Base-by-base conservation (phyloP, 805 yeast species). In the Kuraishia capsulata region DNA sequence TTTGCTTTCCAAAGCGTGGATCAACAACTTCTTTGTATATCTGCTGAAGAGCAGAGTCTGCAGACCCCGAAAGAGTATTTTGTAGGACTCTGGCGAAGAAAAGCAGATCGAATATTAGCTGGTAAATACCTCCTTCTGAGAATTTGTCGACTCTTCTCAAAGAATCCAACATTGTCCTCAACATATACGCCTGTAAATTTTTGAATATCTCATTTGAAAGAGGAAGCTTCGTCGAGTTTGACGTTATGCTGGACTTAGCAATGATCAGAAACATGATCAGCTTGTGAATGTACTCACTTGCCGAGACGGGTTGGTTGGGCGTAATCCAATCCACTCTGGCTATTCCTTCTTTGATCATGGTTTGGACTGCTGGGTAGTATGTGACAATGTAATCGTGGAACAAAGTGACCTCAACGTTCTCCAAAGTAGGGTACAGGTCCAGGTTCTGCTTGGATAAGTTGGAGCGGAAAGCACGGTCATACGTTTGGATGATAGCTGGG, bases 361-460 rank as follows among this genome's bases (percentile, higher is more conserved):
- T 64, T 3, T 62, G 59, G 30, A 72, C 41, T 38, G 57, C 46
- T 11, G 61, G 47, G 45, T 74, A 65, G 53, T 76, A 69, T 36
- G 67, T 69, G 4, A 67, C 64, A 36, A 76, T 57, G 46, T 69
- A 80, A 17, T 69, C 67, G 11, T 69, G 71, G 46, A 78, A 77
- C 4, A 81, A 61, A 1, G 71, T 69, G 10, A 61, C 53, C 43
- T 78, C 82, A 53, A 73, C 61, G 38, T 66, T 65, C 16, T 64
- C 67, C 38, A 78, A 47, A 3, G 67, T 56, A 5, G 59, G 53
- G 40, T 64, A 69, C 2, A 78, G 52, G n/a, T 69, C 66, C 20
- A 71, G 46, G 13, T 68, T 59, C 20, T 65, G 61, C 5, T 64
- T 61, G 5, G 65, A 56, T 20, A 73, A 46, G 8, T 65, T 61